Percentiles rank a stretch among this genome's conserved stretches.
phyloP scores from a whole-genome alignment of 352 stramenopile genomes.

The Pythium dissimile region DNA sequence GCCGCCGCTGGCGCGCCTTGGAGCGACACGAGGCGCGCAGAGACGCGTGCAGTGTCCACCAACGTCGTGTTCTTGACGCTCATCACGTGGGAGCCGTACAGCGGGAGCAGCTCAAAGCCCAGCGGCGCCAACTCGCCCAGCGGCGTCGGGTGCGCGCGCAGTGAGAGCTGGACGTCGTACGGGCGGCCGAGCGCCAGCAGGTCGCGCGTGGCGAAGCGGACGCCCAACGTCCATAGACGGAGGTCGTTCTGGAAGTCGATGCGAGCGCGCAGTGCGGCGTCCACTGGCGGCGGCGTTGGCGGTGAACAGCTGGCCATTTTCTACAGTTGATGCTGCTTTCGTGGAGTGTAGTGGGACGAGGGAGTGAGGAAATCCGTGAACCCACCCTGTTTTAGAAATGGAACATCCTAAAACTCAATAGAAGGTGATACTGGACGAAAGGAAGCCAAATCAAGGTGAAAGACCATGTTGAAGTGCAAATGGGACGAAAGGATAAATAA shows the following conservation, averaged over 20 bases:
- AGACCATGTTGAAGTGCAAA: not conserved
- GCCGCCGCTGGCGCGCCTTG: slow-evolving; percentile 34
- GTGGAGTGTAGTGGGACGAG: not conserved
- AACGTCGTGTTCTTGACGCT: slow-evolving; percentile 2
- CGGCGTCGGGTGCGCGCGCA: not conserved
- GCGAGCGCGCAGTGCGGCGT: slow-evolving; percentile 13
- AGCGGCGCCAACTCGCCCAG: slow-evolving; percentile 26
- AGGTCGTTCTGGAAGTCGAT: slow-evolving; percentile 39
- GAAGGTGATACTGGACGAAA: too few relatives aligned
- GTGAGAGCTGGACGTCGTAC: slow-evolving; percentile 42
- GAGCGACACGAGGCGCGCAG: slow-evolving; percentile 28
- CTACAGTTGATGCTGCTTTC: not conserved
- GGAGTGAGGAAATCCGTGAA: not conserved
- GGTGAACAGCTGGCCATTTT: not conserved
- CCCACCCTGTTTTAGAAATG: slow-evolving; percentile 9
- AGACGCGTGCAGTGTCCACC: not conserved
- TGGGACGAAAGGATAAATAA: slow-evolving; percentile 1
- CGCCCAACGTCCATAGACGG: slow-evolving; percentile 45
- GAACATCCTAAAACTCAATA: not conserved
- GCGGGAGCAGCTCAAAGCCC: slow-evolving; percentile 40
- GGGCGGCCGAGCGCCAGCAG: slow-evolving; percentile 54
- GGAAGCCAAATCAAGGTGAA: not conserved
- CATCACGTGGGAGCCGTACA: slow-evolving; percentile 22
- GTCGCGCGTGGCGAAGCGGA: slow-evolving; percentile 38
- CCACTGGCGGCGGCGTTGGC: slow-evolving; percentile 1